Conservation (phyloP, 2,329 filamentous ascomycete genomes). For the Dactylellina sp. region DNA sequence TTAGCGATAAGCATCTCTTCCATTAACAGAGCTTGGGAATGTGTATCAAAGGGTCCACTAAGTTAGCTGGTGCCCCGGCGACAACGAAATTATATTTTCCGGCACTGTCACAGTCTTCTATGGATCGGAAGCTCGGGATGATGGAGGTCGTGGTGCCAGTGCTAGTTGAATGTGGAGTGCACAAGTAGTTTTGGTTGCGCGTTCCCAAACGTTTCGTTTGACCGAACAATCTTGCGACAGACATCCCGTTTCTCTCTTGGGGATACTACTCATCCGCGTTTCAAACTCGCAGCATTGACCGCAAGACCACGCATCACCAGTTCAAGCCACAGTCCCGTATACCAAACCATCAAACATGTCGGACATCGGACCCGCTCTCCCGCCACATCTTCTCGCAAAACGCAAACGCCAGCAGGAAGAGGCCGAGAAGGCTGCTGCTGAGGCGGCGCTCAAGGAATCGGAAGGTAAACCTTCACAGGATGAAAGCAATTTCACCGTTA, state of each 20-base stretch:
- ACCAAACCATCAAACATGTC: conserved; percentile 25
- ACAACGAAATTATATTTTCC: conserved; percentile 21
- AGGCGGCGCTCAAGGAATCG: conserved; percentile 35
- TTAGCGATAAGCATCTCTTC: conserved; percentile 51
- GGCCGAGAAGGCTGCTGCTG: conserved; percentile 59
- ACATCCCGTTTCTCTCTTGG: neutral
- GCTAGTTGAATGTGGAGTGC: conserved; percentile 12
- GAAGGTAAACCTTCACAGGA: conserved; percentile 56
- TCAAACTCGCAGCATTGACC: conserved; percentile 27
- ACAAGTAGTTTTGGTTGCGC: conserved; percentile 31
- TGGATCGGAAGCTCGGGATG: conserved; percentile 7
- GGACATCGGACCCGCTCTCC: conserved; percentile 62
- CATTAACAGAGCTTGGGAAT: conserved; percentile 1
- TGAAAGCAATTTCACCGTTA: conserved; percentile 47
- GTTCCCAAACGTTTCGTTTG: conserved; percentile 44
- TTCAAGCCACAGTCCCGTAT: conserved; percentile 14
- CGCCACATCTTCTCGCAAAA: conserved; percentile 62
- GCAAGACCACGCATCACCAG: neutral
- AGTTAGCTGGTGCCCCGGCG: conserved; percentile 30
- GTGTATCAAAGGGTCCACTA: conserved; percentile 22
- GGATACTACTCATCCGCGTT: conserved; percentile 15
- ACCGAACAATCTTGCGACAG: conserved; percentile 39
- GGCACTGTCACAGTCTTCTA: conserved; percentile 16
- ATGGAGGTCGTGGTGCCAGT: conserved; percentile 8
- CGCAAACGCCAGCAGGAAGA: conserved; percentile 62